These are phyloP conservation scores for Podospora conica DNA, from an alignment of 495 filamentous ascomycete genomes.

Conservation along the genomic window DNA sequence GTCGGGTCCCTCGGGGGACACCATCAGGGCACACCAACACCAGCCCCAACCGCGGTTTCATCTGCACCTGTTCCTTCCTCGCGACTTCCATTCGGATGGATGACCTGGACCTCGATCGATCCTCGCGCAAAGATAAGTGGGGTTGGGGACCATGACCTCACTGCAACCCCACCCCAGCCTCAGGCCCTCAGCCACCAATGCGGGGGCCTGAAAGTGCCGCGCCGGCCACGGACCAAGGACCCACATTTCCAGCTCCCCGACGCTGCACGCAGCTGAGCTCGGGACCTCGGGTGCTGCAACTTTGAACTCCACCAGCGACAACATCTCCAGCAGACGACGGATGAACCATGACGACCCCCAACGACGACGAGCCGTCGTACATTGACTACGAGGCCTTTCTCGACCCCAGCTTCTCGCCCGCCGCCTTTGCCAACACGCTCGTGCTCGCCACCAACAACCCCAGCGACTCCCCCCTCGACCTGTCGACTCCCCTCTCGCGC, in stretches of 20 bases:
- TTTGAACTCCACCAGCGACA: background rate
- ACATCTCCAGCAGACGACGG: background rate
- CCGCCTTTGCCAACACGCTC: conserved; percentile 79
- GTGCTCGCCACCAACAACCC: conserved; percentile 88
- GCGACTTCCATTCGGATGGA: background rate
- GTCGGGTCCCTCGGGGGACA: no score
- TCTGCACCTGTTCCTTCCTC: background rate
- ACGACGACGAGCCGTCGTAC: conserved; percentile 65
- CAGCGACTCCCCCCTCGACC: conserved; percentile 81
- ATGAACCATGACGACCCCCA: conserved; percentile 17
- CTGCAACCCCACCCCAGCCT: background rate
- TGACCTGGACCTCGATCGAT: background rate
- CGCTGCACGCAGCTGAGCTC: background rate
- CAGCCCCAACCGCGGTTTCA: no score
- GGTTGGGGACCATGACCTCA: background rate
- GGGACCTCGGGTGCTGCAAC: background rate
- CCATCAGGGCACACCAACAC: background rate
- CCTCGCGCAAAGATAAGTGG: background rate
- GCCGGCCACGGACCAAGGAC: background rate
- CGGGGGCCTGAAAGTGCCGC: background rate
- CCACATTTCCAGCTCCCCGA: background rate
- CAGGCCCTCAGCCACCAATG: background rate
- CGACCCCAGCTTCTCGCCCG: conserved; percentile 71
- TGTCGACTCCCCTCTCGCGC: conserved; percentile 86
- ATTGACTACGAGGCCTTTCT: conserved; percentile 95